A percentile compares a stretch with the other conserved stretches of the same genome.
These are phyloP conservation scores for Mucor velutinosus DNA, from an alignment of 371 early-diverging fungal species.

Conservation along the genomic window DNA sequence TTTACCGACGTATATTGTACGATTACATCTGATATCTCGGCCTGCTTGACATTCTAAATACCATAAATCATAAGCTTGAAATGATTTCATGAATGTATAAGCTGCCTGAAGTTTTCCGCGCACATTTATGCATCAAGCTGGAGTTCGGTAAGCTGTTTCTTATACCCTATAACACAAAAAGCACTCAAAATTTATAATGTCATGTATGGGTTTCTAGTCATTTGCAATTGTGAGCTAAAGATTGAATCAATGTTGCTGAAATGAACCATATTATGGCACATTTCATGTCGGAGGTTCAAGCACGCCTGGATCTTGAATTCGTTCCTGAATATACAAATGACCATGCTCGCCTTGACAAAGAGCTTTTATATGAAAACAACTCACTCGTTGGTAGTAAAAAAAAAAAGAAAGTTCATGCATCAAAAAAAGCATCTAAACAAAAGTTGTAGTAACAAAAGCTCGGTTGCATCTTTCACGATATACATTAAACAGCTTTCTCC, in stretches of 20 bases:
- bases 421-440: too few species aligned
- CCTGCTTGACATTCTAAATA: neutral
- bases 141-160: too few species aligned
- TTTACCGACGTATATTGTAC: neutral
- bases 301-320: neutral
- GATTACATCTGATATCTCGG: neutral
- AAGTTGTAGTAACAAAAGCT: neutral
- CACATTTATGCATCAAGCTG: too few species aligned
- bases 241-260: neutral
- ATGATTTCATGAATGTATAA: neutral
- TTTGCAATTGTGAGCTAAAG: too few species aligned
- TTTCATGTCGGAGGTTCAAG: neutral
- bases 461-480: neutral
- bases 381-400: too few species aligned
- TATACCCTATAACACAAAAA: neutral
- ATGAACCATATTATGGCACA: too few species aligned
- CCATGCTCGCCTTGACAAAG: neutral
- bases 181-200: neutral
- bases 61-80: neutral
- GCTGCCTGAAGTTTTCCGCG: too few species aligned
- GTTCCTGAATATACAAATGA: neutral
- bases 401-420: too few species aligned
- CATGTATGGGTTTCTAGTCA: too few species aligned
- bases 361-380: too few species aligned
- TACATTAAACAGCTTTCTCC: neutral